Conservation (phyloP, 163 green algal species). For the Chloromonas sp. region DNA sequence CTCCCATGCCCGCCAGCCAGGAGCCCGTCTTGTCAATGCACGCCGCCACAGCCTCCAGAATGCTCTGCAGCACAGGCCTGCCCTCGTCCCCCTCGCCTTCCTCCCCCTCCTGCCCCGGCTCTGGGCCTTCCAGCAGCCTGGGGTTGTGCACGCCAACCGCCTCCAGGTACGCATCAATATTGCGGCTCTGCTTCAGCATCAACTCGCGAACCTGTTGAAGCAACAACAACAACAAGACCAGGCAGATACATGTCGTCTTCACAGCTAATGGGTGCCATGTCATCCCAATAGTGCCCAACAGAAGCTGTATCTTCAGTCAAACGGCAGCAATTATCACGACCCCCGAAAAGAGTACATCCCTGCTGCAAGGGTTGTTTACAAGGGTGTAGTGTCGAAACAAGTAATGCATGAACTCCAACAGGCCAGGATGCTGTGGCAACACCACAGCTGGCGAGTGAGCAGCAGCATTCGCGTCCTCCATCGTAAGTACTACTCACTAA, state of each 20-base stretch:
- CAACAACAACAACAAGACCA: background rate
- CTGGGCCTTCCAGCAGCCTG: background rate
- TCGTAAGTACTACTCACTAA: background rate
- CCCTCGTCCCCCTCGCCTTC: background rate
- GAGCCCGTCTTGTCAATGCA: background rate
- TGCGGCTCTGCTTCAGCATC: background rate
- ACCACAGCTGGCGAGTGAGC: background rate
- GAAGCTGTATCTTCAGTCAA: background rate
- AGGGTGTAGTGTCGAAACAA: background rate
- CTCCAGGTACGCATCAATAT: slow-evolving; percentile 1
- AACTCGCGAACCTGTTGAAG: slow-evolving; percentile 1
- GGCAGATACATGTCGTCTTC: no score
- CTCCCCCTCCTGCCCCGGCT: background rate
- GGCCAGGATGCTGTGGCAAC: background rate
- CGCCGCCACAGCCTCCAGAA: background rate
- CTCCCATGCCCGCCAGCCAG: background rate
- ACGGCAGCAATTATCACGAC: background rate
- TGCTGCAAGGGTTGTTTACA: no score
- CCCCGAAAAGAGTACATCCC: no score
- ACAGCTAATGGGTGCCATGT: background rate
- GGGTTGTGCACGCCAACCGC: background rate
- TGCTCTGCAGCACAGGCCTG: background rate
- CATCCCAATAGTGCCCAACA: background rate
- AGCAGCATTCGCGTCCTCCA: no score
- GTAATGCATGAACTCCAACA: background rate